phyloP scores from a whole-genome alignment of 768 basidiomycete species.

The Chiua virens region DNA sequence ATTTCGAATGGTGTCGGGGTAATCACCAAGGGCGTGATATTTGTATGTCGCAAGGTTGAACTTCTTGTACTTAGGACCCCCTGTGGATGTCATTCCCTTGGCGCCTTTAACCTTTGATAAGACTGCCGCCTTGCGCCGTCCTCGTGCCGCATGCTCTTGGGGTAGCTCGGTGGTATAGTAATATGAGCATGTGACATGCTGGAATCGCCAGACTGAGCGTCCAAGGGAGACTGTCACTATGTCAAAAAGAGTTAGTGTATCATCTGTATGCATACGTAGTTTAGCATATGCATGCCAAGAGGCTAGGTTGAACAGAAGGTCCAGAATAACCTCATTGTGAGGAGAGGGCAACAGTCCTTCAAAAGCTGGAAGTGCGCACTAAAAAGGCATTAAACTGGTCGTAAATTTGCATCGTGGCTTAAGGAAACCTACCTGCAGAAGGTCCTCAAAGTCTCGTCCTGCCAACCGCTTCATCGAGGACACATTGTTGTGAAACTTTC shows the following conservation, averaged over 20 bases:
- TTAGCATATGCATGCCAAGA: background rate
- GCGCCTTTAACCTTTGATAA: no score
- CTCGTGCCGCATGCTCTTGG: conserved; percentile 6
- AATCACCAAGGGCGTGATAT: no score
- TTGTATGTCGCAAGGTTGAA: no score
- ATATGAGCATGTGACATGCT: conserved; percentile 10
- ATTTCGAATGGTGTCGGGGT: no score
- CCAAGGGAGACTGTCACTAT: conserved; percentile 13
- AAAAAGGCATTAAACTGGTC: no score
- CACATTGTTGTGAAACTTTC: no score
- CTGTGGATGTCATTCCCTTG: no score
- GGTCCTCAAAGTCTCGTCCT: no score
- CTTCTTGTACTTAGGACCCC: no score
- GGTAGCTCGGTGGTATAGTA: conserved; percentile 24
- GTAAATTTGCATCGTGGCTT: background rate
- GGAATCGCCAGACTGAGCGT: conserved; percentile 18
- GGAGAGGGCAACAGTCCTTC: background rate
- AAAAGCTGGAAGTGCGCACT: conserved; percentile 13
- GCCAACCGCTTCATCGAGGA: no score
- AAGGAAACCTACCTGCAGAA: no score
- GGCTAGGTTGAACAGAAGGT: background rate
- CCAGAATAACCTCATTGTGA: background rate
- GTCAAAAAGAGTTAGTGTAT: conserved; percentile 8
- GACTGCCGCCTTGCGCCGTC: background rate
- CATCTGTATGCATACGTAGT: conserved; percentile 16